Conservation (phyloP, 1,139 yeast species). For the Saccharomycopsis crataegensis region DNA sequence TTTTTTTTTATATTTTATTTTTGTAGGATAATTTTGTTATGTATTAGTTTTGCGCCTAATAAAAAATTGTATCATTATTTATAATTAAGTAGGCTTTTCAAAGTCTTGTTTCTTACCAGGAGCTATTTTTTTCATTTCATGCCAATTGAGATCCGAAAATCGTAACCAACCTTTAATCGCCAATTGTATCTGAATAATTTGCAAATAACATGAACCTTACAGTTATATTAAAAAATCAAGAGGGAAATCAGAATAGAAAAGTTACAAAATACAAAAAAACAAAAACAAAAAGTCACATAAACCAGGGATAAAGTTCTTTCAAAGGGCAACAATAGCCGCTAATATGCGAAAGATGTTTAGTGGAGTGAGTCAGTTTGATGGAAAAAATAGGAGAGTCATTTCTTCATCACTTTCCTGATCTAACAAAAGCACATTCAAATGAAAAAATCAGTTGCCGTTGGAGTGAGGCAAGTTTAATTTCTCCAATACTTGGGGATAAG, state of each 20-base stretch:
- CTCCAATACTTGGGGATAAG: conserved; percentile 57
- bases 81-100: no score
- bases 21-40: neutral
- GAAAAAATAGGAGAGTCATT: neutral
- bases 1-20: neutral
- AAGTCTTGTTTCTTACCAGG: no score
- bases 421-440: neutral
- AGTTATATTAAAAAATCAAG: no score
- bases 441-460: neutral
- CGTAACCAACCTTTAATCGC: conserved; percentile 65
- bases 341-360: neutral
- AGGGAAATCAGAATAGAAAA: no score
- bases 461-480: conserved; percentile 12
- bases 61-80: neutral
- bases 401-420: neutral
- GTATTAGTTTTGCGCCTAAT: neutral
- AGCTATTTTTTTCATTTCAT: no score
- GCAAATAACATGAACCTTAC: no score
- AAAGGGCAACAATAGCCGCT: neutral
- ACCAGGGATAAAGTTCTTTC: no score
- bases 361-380: neutral
- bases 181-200: conserved; percentile 70
- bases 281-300: no score
- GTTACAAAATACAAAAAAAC: no score
- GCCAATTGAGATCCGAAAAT: no score